These are phyloP conservation scores for Cydonia oblonga DNA, from an alignment of 331 rosid genomes.

Conservation along the genomic window DNA sequence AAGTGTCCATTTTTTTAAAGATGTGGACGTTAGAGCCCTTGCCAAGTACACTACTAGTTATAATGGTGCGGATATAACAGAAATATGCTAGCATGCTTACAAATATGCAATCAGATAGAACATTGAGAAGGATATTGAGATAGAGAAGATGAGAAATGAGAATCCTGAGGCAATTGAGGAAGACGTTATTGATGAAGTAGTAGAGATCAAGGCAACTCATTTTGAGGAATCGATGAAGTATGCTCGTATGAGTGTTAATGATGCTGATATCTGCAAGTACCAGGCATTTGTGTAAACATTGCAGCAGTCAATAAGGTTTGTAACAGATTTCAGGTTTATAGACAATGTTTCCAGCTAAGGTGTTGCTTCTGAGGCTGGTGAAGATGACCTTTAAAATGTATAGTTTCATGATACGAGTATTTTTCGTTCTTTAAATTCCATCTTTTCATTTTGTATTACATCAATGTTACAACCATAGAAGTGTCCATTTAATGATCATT, in stretches of 20 bases:
- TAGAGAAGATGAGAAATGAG: not conserved
- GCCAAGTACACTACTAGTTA: not conserved
- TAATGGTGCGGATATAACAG: not conserved
- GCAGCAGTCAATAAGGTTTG: not conserved
- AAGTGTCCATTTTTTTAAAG: not conserved
- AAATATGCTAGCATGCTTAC: not conserved
- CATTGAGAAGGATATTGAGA: not conserved
- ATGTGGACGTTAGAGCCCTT: not conserved
- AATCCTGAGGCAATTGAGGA: not conserved
- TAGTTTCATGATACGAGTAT: not conserved
- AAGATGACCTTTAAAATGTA: not conserved
- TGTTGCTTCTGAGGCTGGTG: not conserved
- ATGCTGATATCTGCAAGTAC: not conserved
- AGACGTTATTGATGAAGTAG: not conserved
- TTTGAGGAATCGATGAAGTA: not conserved
- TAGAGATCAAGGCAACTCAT: not conserved
- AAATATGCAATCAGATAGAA: not conserved
- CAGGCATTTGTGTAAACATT: not conserved
- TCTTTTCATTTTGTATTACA: not conserved
- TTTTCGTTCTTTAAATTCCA: not conserved
- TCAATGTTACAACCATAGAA: not conserved
- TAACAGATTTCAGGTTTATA: not conserved
- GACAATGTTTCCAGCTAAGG: fast-evolving
- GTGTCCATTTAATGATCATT: not conserved
- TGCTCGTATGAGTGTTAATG: not conserved